A percentile compares a stretch with the other conserved stretches of the same genome.
phyloP scores from a whole-genome alignment of 2,329 filamentous ascomycete species.

The Huntiella moniliformis region DNA sequence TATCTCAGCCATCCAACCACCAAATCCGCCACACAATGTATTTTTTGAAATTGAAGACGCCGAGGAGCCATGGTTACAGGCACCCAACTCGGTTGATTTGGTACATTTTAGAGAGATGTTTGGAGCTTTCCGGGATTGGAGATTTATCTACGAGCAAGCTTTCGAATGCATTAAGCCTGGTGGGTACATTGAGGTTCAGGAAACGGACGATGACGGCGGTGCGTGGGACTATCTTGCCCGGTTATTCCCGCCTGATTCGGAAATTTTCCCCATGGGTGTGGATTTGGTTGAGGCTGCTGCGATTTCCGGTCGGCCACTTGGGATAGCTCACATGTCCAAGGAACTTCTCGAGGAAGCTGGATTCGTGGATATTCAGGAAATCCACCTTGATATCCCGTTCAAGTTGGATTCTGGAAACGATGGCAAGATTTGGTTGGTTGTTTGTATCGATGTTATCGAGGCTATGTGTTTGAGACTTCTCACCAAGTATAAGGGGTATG shows the following conservation, averaged over 20 bases:
- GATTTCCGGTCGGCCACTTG: constrained; percentile 26
- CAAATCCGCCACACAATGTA: constrained; percentile 37
- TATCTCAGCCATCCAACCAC: constrained; percentile 36
- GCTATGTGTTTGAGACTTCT: constrained; percentile 29
- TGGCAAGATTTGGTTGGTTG: constrained; percentile 35
- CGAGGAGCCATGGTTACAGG: constrained; percentile 37
- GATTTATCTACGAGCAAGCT: constrained; percentile 32
- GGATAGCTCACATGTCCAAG: constrained; percentile 27
- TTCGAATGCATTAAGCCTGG: constrained; percentile 35
- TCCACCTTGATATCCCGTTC: constrained; percentile 30
- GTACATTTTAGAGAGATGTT: constrained; percentile 38
- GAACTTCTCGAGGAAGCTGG: constrained; percentile 27
- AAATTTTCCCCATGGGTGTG: constrained; percentile 23
- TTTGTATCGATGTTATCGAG: constrained; percentile 32
- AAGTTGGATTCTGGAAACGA: constrained; percentile 25
- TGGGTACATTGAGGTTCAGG: constrained; percentile 37
- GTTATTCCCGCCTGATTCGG: constrained; percentile 25
- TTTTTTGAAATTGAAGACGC: constrained; percentile 43
- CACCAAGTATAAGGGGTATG: constrained; percentile 34
- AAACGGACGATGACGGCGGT: constrained; percentile 29
- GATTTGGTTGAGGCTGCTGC: constrained; percentile 27
- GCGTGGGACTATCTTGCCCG: constrained; percentile 16
- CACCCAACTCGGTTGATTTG: constrained; percentile 32
- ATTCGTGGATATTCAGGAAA: constrained; percentile 31
- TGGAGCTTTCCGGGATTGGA: constrained; percentile 38